A percentile compares a stretch with the other conserved stretches of the same genome.
These are phyloP conservation scores for Lasiodiplodia theobromae DNA, from an alignment of 2,329 filamentous ascomycete species.

Conservation along the genomic window DNA sequence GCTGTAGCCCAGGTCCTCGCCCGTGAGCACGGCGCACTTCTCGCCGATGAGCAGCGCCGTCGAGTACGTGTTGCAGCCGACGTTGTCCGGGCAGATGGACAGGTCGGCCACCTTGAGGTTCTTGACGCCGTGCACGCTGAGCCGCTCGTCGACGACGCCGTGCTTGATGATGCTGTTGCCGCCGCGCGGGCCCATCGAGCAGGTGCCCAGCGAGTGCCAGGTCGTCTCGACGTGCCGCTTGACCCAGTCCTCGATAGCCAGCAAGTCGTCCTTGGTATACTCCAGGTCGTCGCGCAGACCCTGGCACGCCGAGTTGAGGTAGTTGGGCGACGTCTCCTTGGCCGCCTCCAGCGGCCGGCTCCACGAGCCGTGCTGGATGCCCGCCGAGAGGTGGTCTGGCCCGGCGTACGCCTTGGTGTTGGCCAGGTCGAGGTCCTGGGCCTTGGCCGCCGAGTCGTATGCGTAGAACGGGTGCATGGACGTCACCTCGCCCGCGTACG, in stretches of 20 bases:
- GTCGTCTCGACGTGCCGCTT: constrained; percentile 75
- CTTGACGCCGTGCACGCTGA: constrained; percentile 80
- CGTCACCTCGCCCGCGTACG: constrained; percentile 75
- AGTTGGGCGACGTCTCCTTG: constrained; percentile 55
- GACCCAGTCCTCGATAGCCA: constrained; percentile 70
- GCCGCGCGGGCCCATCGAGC: constrained; percentile 77
- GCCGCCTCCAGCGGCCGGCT: constrained; percentile 65
- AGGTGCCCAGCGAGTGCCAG: constrained; percentile 73
- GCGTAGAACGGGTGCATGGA: constrained; percentile 73
- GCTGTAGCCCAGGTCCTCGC: constrained; percentile 77
- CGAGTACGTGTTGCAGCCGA: constrained; percentile 67
- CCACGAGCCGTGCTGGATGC: constrained; percentile 76
- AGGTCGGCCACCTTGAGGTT: constrained; percentile 80
- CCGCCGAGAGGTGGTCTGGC: constrained; percentile 72
- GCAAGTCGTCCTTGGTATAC: constrained; percentile 69
- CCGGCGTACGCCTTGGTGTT: constrained; percentile 80
- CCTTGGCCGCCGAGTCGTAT: constrained; percentile 72
- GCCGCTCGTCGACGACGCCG: constrained; percentile 76
- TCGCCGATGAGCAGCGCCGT: constrained; percentile 79
- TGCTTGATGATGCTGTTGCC: constrained; percentile 84
- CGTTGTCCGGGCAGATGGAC: constrained; percentile 79
- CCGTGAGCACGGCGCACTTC: constrained; percentile 73
- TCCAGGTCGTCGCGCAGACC: constrained; percentile 68
- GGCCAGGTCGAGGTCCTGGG: constrained; percentile 75
- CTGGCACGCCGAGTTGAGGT: constrained; percentile 70